Evolutionary conservation across 768 basidiomycete species (phyloP).

Genomic region (Pleurotus tuber-regium): DNA sequence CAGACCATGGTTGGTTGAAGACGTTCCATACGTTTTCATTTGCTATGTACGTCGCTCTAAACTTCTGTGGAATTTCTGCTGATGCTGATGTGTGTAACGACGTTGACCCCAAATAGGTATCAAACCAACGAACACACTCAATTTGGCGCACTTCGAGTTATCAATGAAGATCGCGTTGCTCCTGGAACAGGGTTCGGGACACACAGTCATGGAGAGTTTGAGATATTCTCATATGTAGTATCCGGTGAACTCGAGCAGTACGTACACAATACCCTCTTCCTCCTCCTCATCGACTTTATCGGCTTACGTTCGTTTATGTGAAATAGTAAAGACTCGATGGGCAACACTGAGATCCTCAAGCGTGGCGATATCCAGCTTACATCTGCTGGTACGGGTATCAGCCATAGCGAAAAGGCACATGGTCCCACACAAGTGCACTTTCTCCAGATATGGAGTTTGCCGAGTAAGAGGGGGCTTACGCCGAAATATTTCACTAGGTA

Average conservation of each 20-base stretch:
- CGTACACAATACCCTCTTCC: slow-evolving; percentile 20
- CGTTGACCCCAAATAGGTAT: slow-evolving; percentile 45
- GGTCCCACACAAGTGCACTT: slow-evolving; percentile 45
- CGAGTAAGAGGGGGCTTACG: slow-evolving; percentile 40
- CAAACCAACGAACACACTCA: slow-evolving; percentile 51
- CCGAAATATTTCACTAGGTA: slow-evolving; percentile 84
- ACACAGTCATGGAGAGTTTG: slow-evolving; percentile 80
- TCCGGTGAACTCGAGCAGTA: slow-evolving; percentile 80
- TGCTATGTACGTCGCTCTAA: slow-evolving; percentile 47
- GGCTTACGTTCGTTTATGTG: too few relatives aligned
- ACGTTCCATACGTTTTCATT: slow-evolving; percentile 86
- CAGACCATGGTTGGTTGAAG: slow-evolving; percentile 86
- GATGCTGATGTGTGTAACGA: too few relatives aligned
- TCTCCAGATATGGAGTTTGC: slow-evolving; percentile 52
- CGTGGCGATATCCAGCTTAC: slow-evolving; percentile 92
- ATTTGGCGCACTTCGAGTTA: slow-evolving; percentile 79
- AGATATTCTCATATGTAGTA: slow-evolving; percentile 90
- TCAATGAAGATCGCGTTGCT: slow-evolving; percentile 91
- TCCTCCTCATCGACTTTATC: too few relatives aligned
- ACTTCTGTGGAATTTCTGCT: background rate
- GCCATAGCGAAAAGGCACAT: slow-evolving; percentile 63
- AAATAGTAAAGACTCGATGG: slow-evolving; percentile 84
- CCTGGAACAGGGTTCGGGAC: slow-evolving; percentile 80
- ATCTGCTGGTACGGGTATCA: slow-evolving; percentile 88
- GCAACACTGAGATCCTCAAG: slow-evolving; percentile 84